Evolutionary conservation across 1,139 yeast species (phyloP), one percentile per base, ranked within the genome.

Genomic region (Hyphopichia pseudoburtonii): DNA sequence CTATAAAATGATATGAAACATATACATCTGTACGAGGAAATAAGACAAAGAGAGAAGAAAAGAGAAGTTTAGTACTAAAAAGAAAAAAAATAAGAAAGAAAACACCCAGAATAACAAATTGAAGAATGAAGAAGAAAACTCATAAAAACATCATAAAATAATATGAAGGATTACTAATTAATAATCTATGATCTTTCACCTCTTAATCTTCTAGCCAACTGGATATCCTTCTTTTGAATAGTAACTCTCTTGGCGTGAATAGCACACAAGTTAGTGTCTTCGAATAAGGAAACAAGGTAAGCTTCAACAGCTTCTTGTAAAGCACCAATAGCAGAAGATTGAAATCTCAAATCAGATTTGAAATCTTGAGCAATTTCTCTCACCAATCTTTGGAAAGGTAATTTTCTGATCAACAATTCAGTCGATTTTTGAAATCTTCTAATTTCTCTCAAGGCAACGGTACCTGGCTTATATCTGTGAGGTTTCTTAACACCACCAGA

Each of bases 401-500:
- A 70, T 58, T 71, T 71, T 69, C 77, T 70, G 54, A 71, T 71
- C 59, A 71, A 69, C 39, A 71, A 66, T 52, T 71, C 77, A 41
- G 77, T 71, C 17, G 76, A 71, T 56, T 71, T 71, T 58, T 71
- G 77, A 57, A 71, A 71, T 64, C 76, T 67, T 68, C 77, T 68
- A 50, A 71, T 71, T 68, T 71, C 76, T 70, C 77, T 70, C 62
- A 71, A 70, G 38, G 77, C 77, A 46, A 71, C 77, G 48, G 77
- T 71, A 70, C 77, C 76, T 51, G 77, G 77, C 69, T 71, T 71
- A 62, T 70, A 71, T 70, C 77, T 71, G 63, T 71, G 77, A 30
- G 77, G 76, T 59, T 71, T 71, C 62, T 71, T 71, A 47, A 71
- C 77, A 62, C 77, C 76, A 42, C 77, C 77, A 39, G 70, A 57